These are phyloP conservation scores for Nakataea oryzae DNA, from an alignment of 2,329 filamentous ascomycete genomes.

Conservation along the genomic window DNA sequence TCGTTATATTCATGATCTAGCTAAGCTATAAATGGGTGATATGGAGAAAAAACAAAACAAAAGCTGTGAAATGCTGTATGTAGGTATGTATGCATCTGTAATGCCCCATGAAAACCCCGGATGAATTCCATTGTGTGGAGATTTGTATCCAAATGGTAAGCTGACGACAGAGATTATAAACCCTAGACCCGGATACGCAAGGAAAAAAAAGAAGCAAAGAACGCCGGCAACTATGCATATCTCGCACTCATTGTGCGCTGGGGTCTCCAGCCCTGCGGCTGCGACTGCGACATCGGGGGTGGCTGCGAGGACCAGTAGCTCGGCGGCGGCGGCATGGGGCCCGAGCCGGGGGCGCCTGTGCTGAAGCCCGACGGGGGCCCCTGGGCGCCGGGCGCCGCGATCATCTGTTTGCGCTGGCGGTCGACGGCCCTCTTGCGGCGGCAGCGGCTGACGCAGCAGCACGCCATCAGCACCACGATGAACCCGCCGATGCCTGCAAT, in stretches of 20 bases:
- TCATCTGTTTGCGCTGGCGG: conserved; percentile 1
- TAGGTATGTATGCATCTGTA: not conserved
- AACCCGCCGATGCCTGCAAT: conserved; percentile 63
- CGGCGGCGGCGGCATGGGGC: not conserved
- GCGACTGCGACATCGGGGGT: not conserved
- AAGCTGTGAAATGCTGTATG: not conserved
- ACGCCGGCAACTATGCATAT: conserved; percentile 2
- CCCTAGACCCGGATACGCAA: not conserved
- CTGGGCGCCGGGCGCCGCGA: not conserved
- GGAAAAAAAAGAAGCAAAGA: not conserved
- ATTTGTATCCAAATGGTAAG: not conserved
- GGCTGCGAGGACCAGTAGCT: not conserved
- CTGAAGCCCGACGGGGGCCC: not conserved
- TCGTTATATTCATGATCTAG: not conserved
- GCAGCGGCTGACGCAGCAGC: conserved; percentile 53
- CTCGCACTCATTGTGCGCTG: conserved; percentile 1
- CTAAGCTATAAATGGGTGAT: not conserved
- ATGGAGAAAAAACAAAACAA: not conserved
- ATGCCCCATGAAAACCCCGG: not conserved
- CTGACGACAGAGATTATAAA: not conserved
- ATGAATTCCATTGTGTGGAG: no score
- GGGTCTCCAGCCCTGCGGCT: not conserved
- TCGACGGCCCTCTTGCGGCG: conserved; percentile 20
- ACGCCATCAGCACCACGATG: conserved; percentile 57
- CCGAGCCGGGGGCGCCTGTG: not conserved